A percentile compares a stretch with the other conserved stretches of the same genome.
These are phyloP conservation scores for Claviceps purpurea DNA, from an alignment of 2,329 filamentous ascomycete species.

Conservation along the genomic window DNA sequence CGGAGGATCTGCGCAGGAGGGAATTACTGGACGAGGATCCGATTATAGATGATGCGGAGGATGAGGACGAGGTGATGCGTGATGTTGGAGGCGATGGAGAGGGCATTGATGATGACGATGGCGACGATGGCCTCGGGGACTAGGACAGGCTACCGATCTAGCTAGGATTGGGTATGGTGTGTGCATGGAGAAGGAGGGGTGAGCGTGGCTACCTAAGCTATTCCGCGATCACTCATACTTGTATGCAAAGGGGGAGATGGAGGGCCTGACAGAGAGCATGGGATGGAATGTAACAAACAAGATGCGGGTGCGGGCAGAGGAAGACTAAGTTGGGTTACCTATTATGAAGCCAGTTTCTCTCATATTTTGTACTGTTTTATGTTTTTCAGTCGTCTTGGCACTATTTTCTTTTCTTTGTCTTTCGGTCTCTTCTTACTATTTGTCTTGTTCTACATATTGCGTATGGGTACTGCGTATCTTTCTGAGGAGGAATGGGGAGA, in stretches of 20 bases:
- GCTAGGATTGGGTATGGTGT: too few species aligned
- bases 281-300: too few species aligned
- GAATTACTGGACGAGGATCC: slow-evolving; percentile 40
- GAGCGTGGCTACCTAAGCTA: too few species aligned
- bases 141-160: slow-evolving; percentile 10
- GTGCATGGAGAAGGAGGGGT: too few species aligned
- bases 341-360: neutral
- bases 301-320: too few species aligned
- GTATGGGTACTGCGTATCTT: neutral
- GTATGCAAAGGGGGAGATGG: too few species aligned
- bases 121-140: slow-evolving; percentile 32
- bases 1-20: slow-evolving; percentile 41
- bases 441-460: neutral
- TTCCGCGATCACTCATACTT: too few species aligned
- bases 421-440: neutral
- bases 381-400: neutral
- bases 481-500: neutral
- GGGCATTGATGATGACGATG: slow-evolving; percentile 27
- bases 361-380: neutral
- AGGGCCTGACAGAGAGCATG: too few species aligned
- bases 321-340: neutral
- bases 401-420: neutral
- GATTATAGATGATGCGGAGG: slow-evolving; percentile 21
- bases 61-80: slow-evolving; percentile 17
- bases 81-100: slow-evolving; percentile 23